These are phyloP conservation scores for Nakazawaea wickerhamii DNA, from an alignment of 805 yeast species.

Conservation along the genomic window DNA sequence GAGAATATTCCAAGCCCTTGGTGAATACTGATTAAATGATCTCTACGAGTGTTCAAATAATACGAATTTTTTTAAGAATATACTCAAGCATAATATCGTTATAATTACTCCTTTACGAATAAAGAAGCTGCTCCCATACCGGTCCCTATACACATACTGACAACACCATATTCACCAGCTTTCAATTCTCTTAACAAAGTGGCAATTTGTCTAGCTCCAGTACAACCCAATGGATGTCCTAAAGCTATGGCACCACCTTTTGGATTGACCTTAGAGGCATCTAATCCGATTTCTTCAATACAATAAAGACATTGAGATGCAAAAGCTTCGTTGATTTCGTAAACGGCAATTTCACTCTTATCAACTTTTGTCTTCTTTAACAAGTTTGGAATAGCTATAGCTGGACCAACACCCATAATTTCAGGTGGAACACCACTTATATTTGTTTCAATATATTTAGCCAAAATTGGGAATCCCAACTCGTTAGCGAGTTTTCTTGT, in stretches of 20 bases:
- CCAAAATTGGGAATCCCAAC: constrained; percentile 66
- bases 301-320: constrained; percentile 91
- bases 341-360: constrained; percentile 63
- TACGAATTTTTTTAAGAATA: no score
- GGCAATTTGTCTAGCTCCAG: constrained; percentile 85
- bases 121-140: constrained; percentile 98
- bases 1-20: neutral
- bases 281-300: constrained; percentile 59
- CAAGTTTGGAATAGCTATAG: constrained; percentile 85
- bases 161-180: constrained; percentile 79
- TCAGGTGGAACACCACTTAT: constrained; percentile 95
- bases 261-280: constrained; percentile 70
- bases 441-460: constrained; percentile 73
- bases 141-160: constrained; percentile 96
- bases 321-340: constrained; percentile 93
- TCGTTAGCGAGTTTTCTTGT: constrained; percentile 80
- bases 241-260: constrained; percentile 96
- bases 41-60: no score
- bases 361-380: constrained; percentile 45
- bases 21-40: neutral
- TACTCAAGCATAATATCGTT: neutral
- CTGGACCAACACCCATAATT: constrained; percentile 98
- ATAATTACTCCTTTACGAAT: constrained; percentile 63
- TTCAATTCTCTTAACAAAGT: constrained; percentile 78
- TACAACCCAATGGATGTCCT: constrained; percentile 91